phyloP scores from a whole-genome alignment of 1,139 yeast species.

The Protomyces arabidopsidicola region DNA sequence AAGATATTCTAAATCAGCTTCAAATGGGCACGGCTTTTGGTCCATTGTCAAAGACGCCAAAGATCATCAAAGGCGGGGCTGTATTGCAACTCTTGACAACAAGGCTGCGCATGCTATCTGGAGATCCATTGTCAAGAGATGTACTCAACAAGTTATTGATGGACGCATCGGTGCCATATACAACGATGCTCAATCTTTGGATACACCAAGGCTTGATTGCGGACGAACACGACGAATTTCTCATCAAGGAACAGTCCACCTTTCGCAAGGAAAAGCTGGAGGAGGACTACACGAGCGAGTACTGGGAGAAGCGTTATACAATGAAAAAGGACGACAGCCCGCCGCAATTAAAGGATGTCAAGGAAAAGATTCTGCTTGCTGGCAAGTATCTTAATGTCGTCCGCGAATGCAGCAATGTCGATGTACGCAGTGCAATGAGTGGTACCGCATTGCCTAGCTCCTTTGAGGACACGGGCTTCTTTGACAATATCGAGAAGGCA shows the following conservation, averaged over 20 bases:
- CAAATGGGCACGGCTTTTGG: slow-evolving; percentile 30
- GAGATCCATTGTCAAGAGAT: slow-evolving; percentile 56
- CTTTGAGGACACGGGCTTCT: slow-evolving; percentile 28
- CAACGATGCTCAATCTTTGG: slow-evolving; percentile 72
- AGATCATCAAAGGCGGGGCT: slow-evolving; percentile 34
- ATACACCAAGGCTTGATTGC: slow-evolving; percentile 64
- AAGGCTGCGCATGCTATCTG: slow-evolving; percentile 55
- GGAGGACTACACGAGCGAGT: slow-evolving; percentile 54
- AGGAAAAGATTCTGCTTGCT: slow-evolving; percentile 62
- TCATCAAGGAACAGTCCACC: slow-evolving; percentile 49
- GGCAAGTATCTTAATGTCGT: slow-evolving; percentile 81
- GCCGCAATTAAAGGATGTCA: slow-evolving; percentile 55
- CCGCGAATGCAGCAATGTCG: slow-evolving; percentile 51
- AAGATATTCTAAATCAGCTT: slow-evolving; percentile 37
- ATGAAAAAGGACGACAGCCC: slow-evolving; percentile 73
- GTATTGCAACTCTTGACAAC: slow-evolving; percentile 59
- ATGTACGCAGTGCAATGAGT: slow-evolving; percentile 34
- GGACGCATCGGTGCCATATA: slow-evolving; percentile 59
- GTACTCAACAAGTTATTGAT: slow-evolving; percentile 55
- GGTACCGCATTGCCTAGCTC: slow-evolving; percentile 34
- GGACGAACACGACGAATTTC: slow-evolving; percentile 81
- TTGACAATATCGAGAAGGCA: slow-evolving; percentile 55
- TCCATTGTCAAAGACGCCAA: slow-evolving; percentile 16
- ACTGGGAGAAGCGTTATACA: slow-evolving; percentile 82
- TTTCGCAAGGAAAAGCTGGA: slow-evolving; percentile 47